Base-by-base conservation (phyloP, 345 rosid genomes). In the Psidium friedrichsthalianum region DNA sequence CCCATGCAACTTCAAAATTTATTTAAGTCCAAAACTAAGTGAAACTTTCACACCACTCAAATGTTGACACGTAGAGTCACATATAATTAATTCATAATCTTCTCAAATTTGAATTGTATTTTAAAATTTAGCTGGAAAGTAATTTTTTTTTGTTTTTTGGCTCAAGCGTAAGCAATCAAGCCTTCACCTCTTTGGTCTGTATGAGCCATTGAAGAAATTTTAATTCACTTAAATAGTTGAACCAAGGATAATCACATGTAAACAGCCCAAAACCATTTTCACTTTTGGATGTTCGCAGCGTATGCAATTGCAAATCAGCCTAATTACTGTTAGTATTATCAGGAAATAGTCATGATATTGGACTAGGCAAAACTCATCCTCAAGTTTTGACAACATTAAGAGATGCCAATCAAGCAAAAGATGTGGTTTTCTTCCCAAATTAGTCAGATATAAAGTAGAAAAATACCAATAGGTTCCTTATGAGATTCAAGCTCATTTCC, bases 401-500 rank as follows among this genome's bases (percentile, higher is more conserved):
- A 59, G n/a, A 61, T 52, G 40, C 49, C 42, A 7, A 64, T 84
- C 6, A 64, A 51, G 52, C 18, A 74, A 54, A 78, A 36, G 36
- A 78, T 10, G 36, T 9, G 13, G n/a, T 49, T 51, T 53, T 29
- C 55, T 56, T 69, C 69, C 59, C 55, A 47, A 18, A 86, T 40
- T 25, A 51, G 58, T 56, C 18, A 61, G 29, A 32, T 29, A 11
- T 58, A 61, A 88, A 85, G 40, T 54, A 85, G 74, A 24, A 85
- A 85, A 83, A 69, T 93, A 93, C 96, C 95, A 86, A 84, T 58
- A 53, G 51, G 85, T 57, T 85, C 87, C 74, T 87, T 92, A 87
- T 83, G 91, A 88, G 88, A 76, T 83, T 88, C 94, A 87, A 89
- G 56, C 86, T 85, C 91, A 84, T 90, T 91, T 81, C 93, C 92